These are phyloP conservation scores for Beauveria sp. DNA, from an alignment of 2,329 filamentous ascomycete genomes.

Conservation along the genomic window DNA sequence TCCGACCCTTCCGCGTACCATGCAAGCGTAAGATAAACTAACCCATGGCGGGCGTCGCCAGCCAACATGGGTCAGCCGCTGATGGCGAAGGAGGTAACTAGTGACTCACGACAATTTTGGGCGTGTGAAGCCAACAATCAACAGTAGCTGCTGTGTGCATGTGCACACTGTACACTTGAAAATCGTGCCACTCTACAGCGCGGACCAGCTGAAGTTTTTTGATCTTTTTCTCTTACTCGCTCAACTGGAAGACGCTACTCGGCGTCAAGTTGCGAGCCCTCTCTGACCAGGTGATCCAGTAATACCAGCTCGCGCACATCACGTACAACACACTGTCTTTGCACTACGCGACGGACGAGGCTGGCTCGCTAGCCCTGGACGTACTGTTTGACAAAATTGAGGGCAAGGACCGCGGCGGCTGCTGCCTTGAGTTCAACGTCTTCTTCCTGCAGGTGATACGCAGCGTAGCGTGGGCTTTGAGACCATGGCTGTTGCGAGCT, in stretches of 20 bases:
- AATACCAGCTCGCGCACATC: background rate
- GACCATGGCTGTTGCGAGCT: background rate
- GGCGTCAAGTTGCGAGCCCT: background rate
- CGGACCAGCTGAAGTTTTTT: background rate
- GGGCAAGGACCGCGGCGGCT: background rate
- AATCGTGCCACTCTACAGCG: background rate
- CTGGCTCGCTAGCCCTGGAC: background rate
- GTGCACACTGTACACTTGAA: background rate
- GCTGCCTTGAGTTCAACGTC: slow-evolving; percentile 2
- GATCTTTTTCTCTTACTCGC: background rate
- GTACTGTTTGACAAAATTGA: slow-evolving; percentile 3
- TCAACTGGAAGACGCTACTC: background rate
- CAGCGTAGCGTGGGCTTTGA: slow-evolving; percentile 1
- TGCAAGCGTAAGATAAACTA: no score
- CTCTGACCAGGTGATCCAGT: background rate
- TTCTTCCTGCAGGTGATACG: background rate
- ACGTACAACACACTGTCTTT: slow-evolving; percentile 3
- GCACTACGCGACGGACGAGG: background rate
- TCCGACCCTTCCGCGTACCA: no score
- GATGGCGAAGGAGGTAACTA: no score
- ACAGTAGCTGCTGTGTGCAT: no score
- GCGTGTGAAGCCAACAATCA: no score
- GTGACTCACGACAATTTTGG: background rate
- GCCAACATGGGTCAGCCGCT: no score
- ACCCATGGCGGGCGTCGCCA: no score